Base-by-base conservation (phyloP, 768 basidiomycete genomes). In the Hypholoma fasciculare region DNA sequence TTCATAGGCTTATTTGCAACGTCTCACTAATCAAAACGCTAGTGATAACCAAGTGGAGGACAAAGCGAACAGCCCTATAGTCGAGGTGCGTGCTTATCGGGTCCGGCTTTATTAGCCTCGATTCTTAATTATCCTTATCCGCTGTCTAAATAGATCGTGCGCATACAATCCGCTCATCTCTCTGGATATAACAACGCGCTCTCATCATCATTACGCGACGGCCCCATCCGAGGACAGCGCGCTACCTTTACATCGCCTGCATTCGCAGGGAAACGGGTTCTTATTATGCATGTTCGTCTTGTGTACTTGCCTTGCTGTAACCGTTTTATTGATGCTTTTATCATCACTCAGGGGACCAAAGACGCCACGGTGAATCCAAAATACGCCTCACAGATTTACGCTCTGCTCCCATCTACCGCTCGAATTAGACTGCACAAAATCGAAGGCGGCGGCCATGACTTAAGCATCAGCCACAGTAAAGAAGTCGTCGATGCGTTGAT, bases 161-260 rank as follows among this genome's bases (percentile, higher is more conserved):
- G 89, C n/a, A 74, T 90, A 12, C 90, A 92, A 71, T 88, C 88
- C 0, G 90, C 90, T 1, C 86, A 90, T 65, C 78, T 92, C 5
- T 82, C 86, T 0, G 83, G 90, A 4, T 92, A 84, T 68, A 90
- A 92, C 61, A 80, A 83, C 19, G 90, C 90, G 0, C 73, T 92
- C n/a, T 89, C 89, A 0, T 90, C 89, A 4, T 89, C 85, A 3
- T 74, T 92, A 23, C 81, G 89, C 36, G 82, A 88, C 39, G 89
- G 89, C 1, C 89, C 90, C 13, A 75, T 91, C 27, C 83, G 89
- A 39, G 87, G 88, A 4, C 81, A 86, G 54, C 71, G 70, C 1
- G 68, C 78, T 1, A 74, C 84, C 3, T 90, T 90, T 63, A 68
- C 76, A 26, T 76, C 80, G 0, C 73, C 78, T 14, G 81, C 77